A percentile compares a stretch with the other conserved stretches of the same genome.
Conservation (phyloP, 2,329 filamentous ascomycete species). For the Fonsecaea pedrosoi region DNA sequence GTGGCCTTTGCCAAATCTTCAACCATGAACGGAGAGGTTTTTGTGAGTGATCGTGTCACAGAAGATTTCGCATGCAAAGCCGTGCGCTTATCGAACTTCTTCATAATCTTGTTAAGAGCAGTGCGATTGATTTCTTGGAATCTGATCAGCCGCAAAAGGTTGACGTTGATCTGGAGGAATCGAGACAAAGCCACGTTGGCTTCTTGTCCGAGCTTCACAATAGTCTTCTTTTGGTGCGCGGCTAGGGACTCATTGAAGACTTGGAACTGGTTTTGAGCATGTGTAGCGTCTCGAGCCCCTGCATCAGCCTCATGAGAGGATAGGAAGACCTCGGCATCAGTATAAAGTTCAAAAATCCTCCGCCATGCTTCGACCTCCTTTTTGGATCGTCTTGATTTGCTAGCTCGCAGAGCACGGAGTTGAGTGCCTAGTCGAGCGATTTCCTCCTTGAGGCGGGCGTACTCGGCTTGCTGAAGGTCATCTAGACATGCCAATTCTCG, state of each 20-base stretch:
- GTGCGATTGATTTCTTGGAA: conserved; percentile 84
- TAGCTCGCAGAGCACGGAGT: conserved; percentile 66
- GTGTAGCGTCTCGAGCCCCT: conserved; percentile 68
- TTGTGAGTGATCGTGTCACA: conserved; percentile 31
- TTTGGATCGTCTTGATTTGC: conserved; percentile 66
- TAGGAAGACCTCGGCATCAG: conserved; percentile 82
- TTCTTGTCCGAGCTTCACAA: conserved; percentile 69
- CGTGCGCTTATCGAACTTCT: conserved; percentile 90
- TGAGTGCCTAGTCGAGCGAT: conserved; percentile 70
- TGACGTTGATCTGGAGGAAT: conserved; percentile 75
- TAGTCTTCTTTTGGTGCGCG: conserved; percentile 63
- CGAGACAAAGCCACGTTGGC: conserved; percentile 69
- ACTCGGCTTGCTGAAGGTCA: conserved; percentile 70
- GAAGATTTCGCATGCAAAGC: conserved; percentile 69
- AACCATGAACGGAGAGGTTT: conserved; percentile 46
- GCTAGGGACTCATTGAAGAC: conserved; percentile 67
- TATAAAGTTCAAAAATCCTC: conserved; percentile 79
- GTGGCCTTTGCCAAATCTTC: conserved; percentile 75
- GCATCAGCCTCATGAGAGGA: conserved; percentile 75
- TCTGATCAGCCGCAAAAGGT: conserved; percentile 77
- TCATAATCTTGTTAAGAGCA: conserved; percentile 82
- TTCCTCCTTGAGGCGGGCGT: conserved; percentile 66
- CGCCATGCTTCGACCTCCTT: conserved; percentile 77
- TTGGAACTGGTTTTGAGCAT: conserved; percentile 71
- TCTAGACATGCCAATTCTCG: conserved; percentile 74